phyloP scores from a whole-genome alignment of 2,329 filamentous ascomycete species.

The Sodiomyces alkalinus region DNA sequence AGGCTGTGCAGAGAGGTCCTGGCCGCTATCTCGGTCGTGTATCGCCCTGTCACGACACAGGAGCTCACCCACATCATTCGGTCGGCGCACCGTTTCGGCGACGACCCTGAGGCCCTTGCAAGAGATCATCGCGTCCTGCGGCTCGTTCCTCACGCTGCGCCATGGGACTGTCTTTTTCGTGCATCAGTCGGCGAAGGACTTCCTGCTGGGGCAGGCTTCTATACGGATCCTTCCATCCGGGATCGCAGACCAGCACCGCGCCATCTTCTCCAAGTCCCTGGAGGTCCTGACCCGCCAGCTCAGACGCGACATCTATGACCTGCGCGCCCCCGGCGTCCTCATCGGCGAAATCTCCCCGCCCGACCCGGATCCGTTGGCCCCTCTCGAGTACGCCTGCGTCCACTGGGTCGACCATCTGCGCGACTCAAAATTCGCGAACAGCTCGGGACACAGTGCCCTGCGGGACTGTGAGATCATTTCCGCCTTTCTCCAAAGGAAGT shows the following conservation, averaged over 20 bases:
- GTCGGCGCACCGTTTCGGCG: too few relatives aligned
- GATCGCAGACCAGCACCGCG: conserved; percentile 11
- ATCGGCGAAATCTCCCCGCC: conserved; percentile 5
- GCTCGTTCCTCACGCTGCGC: conserved; percentile 18
- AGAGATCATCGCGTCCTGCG: conserved; percentile 16
- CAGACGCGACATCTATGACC: conserved; percentile 18
- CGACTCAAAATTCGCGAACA: conserved; percentile 2
- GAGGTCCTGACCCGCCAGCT: conserved; percentile 14
- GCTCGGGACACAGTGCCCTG: conserved; percentile 5
- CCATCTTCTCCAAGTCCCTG: conserved; percentile 19
- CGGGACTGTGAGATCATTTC: conserved; percentile 12
- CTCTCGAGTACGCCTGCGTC: conserved; percentile 9
- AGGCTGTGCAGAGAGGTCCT: conserved; percentile 19
- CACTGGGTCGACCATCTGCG: conserved; percentile 11
- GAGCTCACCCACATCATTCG: too few relatives aligned
- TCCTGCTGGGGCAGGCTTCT: conserved; percentile 10
- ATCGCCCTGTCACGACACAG: conserved; percentile 18
- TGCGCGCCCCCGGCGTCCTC: conserved; percentile 2
- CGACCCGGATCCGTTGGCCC: conserved; percentile 7
- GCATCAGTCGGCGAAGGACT: conserved; percentile 29
- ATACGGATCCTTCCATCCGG: conserved; percentile 14
- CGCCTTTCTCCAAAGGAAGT: conserved; percentile 18
- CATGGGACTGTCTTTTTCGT: conserved; percentile 19
- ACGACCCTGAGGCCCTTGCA: not conserved
- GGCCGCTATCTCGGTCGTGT: conserved; percentile 12